A percentile compares a stretch with the other conserved stretches of the same genome.
These are phyloP conservation scores for Lathyrus oleraceus DNA, from an alignment of 306 rosid species.

Conservation along the genomic window DNA sequence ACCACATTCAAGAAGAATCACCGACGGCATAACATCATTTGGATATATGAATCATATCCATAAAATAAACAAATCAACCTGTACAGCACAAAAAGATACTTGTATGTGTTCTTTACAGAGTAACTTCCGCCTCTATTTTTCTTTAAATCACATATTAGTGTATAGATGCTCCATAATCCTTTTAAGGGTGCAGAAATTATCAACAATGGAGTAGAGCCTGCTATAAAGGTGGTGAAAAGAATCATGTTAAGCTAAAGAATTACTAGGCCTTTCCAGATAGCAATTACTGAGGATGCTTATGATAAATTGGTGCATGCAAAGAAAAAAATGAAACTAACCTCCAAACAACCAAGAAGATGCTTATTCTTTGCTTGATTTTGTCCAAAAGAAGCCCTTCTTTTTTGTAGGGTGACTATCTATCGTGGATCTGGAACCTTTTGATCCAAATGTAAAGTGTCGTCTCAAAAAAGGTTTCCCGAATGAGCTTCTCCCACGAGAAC, in stretches of 20 bases:
- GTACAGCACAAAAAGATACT: conserved; percentile 61
- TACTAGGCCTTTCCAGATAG: background rate
- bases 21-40: conserved; percentile 40
- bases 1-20: conserved; percentile 37
- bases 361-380: conserved; percentile 75
- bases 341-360: conserved; percentile 40
- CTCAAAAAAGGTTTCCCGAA: conserved; percentile 72
- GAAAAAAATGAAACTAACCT: conserved; percentile 40
- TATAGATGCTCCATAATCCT: conserved; percentile 42
- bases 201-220: conserved; percentile 45
- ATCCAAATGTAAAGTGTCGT: conserved; percentile 85
- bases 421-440: conserved; percentile 63
- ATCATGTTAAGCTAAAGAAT: conserved; percentile 3
- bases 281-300: conserved; percentile 22
- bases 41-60: conserved; percentile 51
- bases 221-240: conserved; percentile 22
- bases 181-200: conserved; percentile 39
- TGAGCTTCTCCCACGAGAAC: conserved; percentile 80
- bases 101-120: conserved; percentile 63
- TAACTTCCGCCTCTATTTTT: conserved; percentile 47
- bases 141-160: conserved; percentile 41
- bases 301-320: conserved; percentile 24
- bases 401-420: conserved; percentile 59
- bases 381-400: conserved; percentile 98
- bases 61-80: conserved; percentile 54